A percentile compares a stretch with the other conserved stretches of the same genome.
Evolutionary conservation across 768 basidiomycete genomes (phyloP).

Genomic region (Podaxis sp.): DNA sequence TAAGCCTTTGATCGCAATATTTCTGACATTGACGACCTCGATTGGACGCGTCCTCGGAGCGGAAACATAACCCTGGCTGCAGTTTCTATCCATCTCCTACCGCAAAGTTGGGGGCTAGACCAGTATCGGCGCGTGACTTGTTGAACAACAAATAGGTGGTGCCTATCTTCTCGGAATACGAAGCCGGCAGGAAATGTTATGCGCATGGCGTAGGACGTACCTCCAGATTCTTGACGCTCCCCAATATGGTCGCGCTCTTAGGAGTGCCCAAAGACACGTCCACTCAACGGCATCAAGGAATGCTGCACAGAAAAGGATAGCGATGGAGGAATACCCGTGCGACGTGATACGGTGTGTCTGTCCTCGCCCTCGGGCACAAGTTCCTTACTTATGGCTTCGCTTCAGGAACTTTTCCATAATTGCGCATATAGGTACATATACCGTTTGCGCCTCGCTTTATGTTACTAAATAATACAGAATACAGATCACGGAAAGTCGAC

Average conservation of each 20-base stretch:
- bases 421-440: constrained; percentile 78
- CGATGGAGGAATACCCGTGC: constrained; percentile 65
- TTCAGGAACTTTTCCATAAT: constrained; percentile 92
- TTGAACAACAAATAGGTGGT: background rate
- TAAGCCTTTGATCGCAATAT: constrained; percentile 11
- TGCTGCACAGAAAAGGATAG: constrained; percentile 34
- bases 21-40: background rate
- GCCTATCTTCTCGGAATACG: background rate
- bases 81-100: background rate
- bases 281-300: constrained; percentile 25
- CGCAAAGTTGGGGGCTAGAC: background rate
- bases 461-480: constrained; percentile 6
- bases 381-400: constrained; percentile 10
- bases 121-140: background rate
- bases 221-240: constrained; percentile 24
- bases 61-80: background rate
- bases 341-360: constrained; percentile 61
- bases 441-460: background rate
- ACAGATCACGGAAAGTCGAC: constrained; percentile 95
- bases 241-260: background rate
- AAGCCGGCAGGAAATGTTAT: constrained; percentile 22
- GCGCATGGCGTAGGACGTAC: constrained; percentile 31
- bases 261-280: background rate
- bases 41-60: constrained; percentile 6
- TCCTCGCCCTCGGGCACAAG: background rate